Base-by-base conservation (phyloP, 768 basidiomycete genomes). In the Pleurotus giganteus region DNA sequence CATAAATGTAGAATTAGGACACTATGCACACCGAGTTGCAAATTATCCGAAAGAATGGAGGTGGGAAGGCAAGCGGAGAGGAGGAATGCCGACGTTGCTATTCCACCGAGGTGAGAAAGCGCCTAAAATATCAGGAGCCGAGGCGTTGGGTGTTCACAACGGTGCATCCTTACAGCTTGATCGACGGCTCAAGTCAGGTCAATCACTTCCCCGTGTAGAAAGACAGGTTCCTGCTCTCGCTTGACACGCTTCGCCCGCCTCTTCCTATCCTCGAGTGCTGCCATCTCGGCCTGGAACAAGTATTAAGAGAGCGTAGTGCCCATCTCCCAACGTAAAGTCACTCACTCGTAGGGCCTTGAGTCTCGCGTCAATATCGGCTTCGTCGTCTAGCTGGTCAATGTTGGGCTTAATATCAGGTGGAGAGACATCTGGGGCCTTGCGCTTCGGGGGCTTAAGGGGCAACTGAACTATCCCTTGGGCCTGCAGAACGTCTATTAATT, bases 151-250 rank as follows among this genome's bases (percentile, higher is more conserved):
- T n/a, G n/a, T n/a, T n/a, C n/a, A n/a, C n/a, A n/a, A n/a, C n/a
- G n/a, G n/a, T n/a, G n/a, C n/a, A n/a, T n/a, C n/a, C n/a, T n/a
- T n/a, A n/a, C n/a, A n/a, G n/a, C n/a, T n/a, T n/a, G n/a, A n/a
- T n/a, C n/a, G n/a, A n/a, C n/a, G n/a, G n/a, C 9, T 50, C 46
- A 58, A 11, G 64, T 63, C 23, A 67, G 47, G 44, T 66, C 60
- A 29, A 66, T 66, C 17, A 65, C 44, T 36, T 65, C 63, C 12
- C 54, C 61, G 0, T 52, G 41, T 39, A 52, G 21, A 11, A 60
- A 52, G 19, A 42, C 39, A 17, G 57, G 26, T 5, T 53, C 42
- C 6, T 42, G 31, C 8, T 58, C 41, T 23, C 52, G 44, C 49
- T 65, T 65, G 34, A 57, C 56, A 45, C 56, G 59, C 57, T 62